Conservation (phyloP, 2,329 filamentous ascomycete genomes). For the Talaromyces piceae region DNA sequence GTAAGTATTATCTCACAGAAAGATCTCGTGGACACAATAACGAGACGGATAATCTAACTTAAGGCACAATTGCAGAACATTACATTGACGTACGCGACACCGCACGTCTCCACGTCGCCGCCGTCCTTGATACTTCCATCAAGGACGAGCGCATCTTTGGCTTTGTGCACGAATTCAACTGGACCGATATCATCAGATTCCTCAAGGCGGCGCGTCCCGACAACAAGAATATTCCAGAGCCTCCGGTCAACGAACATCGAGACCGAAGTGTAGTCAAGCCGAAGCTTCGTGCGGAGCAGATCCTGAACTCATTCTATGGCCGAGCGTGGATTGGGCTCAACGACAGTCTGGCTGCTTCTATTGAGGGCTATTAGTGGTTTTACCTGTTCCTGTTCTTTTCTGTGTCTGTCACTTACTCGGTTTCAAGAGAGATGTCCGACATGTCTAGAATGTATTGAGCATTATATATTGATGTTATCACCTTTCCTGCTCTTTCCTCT, state of each 20-base stretch:
- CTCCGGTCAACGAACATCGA: background rate
- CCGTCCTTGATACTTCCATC: slow-evolving; percentile 39
- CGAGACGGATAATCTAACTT: too few relatives aligned
- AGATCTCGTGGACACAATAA: too few relatives aligned
- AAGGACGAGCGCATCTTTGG: slow-evolving; percentile 47
- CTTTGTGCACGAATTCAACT: slow-evolving; percentile 42
- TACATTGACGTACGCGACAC: slow-evolving; percentile 41
- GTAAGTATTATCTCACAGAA: background rate
- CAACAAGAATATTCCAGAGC: background rate
- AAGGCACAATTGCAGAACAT: slow-evolving; percentile 13
- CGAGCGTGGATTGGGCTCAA: background rate
- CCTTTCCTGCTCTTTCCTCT: too few relatives aligned
- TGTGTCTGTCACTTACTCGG: too few relatives aligned
- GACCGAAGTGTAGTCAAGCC: slow-evolving; percentile 20
- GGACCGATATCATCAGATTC: slow-evolving; percentile 37
- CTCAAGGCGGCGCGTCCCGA: background rate
- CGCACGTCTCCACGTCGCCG: slow-evolving; percentile 47
- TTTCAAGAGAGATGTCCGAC: too few relatives aligned
- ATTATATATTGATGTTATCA: too few relatives aligned
- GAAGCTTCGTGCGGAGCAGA: background rate
- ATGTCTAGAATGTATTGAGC: too few relatives aligned
- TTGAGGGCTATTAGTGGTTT: background rate
- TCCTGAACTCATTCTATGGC: background rate
- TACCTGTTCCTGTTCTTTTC: too few relatives aligned
- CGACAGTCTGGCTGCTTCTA: background rate